Conservation (phyloP, 2,329 filamentous ascomycete genomes). For the Fusarium musae region DNA sequence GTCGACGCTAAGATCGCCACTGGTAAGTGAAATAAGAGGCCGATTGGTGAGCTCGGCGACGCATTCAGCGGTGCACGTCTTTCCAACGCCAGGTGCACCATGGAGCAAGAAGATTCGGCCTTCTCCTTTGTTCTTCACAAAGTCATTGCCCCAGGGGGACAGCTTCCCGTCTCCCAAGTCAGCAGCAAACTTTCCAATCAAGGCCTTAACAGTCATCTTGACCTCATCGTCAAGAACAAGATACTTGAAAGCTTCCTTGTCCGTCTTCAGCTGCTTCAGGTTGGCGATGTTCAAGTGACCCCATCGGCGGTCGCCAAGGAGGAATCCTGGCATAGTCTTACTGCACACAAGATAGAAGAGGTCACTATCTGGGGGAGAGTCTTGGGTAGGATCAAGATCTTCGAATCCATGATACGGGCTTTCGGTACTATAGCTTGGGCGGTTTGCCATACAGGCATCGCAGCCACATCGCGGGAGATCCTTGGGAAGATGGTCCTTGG, state of each 20-base stretch:
- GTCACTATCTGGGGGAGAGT: conserved; percentile 53
- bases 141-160: conserved; percentile 58
- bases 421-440: conserved; percentile 30
- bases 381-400: conserved; percentile 50
- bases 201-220: conserved; percentile 59
- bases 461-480: conserved; percentile 57
- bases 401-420: conserved; percentile 55
- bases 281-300: conserved; percentile 54
- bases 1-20: conserved; percentile 58
- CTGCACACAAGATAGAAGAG: conserved; percentile 57
- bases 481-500: conserved; percentile 54
- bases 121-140: conserved; percentile 62
- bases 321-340: conserved; percentile 59
- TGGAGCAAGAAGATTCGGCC: conserved; percentile 63
- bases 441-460: conserved; percentile 46
- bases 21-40: conserved; percentile 63
- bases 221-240: conserved; percentile 61
- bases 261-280: conserved; percentile 54
- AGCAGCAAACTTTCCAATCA: conserved; percentile 60
- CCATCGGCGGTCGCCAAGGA: conserved; percentile 59
- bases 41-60: conserved; percentile 62
- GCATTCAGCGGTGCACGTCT: conserved; percentile 67
- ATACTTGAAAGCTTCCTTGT: conserved; percentile 62
- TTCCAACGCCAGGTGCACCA: conserved; percentile 65
- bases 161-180: conserved; percentile 51